Percentiles rank a stretch among this genome's conserved stretches.
Evolutionary conservation across 1,284 basidiomycete genomes (phyloP).

Genomic region (Trichosporon ovoides): DNA sequence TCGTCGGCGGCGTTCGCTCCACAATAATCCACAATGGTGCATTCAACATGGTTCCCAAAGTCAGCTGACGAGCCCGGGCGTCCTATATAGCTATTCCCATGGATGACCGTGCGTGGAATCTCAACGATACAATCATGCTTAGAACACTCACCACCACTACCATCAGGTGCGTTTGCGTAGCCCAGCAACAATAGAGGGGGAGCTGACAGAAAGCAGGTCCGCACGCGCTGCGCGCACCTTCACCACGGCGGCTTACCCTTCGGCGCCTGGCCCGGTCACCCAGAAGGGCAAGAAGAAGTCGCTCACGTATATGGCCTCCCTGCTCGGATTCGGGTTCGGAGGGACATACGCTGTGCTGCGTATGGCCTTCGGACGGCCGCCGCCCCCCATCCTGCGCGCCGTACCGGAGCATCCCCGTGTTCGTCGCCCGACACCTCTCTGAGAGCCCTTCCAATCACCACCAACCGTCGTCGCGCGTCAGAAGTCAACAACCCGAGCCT

Average conservation of each 20-base stretch:
- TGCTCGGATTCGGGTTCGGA: background rate
- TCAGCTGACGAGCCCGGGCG: background rate
- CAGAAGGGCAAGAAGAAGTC: background rate
- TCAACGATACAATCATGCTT: background rate
- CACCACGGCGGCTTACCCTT: background rate
- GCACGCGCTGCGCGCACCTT: background rate
- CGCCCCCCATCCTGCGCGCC: background rate
- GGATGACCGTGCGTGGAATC: background rate
- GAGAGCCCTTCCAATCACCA: too few relatives aligned
- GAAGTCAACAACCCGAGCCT: too few relatives aligned
- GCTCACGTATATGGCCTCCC: background rate
- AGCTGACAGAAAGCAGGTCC: background rate
- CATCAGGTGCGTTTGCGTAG: background rate
- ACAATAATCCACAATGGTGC: too few relatives aligned
- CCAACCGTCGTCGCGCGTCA: too few relatives aligned
- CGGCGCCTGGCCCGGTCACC: background rate
- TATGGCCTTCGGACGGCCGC: slow-evolving; percentile 1
- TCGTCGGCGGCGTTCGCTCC: too few relatives aligned
- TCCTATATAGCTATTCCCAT: background rate
- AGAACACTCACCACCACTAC: background rate
- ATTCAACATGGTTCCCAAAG: background rate
- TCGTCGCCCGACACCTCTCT: background rate
- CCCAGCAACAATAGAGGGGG: background rate
- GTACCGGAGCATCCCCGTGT: background rate
- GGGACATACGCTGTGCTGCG: background rate